Base-by-base conservation (phyloP, 441 rosid genomes). In the Capsella rubella region DNA sequence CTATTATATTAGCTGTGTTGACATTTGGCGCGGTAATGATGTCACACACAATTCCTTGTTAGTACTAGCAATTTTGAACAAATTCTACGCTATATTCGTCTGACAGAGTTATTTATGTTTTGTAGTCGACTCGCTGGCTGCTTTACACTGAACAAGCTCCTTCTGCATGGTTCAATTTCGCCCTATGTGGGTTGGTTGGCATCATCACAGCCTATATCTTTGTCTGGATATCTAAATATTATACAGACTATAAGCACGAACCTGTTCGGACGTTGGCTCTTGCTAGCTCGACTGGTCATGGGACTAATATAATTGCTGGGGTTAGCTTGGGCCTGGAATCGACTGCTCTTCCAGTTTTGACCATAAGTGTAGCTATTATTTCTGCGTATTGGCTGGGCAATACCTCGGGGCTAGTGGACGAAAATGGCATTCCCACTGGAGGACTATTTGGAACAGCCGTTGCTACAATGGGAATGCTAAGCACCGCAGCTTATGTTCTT, bases 391-490 rank as follows among this genome's bases (percentile, higher is more conserved):
- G 99, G 99, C 81, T 95, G 76, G 98, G 99, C 13, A 93, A 87
- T 11, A 91, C 91, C 63, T 91, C 96, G 5, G 99, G 99, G 74
- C 86, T 95, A 69, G 85, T 93, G 77, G 99, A 95, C 79, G 98
- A 93, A 76, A 58, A 77, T 67, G 99, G 94, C 68, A 82, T 66
- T 52, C 91, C 98, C 54, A 90, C 87, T 55, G 99, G 99, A 67
- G 99, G 99, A 57, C 80, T 95, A 66, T 95, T 95, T 84, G 99
- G 98, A 62, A 95, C 99, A 12, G 99, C 99, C 47, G 98, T 95
- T 50, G 99, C 98, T 37, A 95, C 99, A 53, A 95, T 95, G 99
- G 99, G 99, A 82, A 95, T 95, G 99, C 99, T 95, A 42, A 95
- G 97, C 76, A 91, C 99, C 40, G 98, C 99, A 78, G 98, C 95